These are phyloP conservation scores for Plasmodium coatneyi DNA, from an alignment of 169 alveolate species.

Conservation along the genomic window DNA sequence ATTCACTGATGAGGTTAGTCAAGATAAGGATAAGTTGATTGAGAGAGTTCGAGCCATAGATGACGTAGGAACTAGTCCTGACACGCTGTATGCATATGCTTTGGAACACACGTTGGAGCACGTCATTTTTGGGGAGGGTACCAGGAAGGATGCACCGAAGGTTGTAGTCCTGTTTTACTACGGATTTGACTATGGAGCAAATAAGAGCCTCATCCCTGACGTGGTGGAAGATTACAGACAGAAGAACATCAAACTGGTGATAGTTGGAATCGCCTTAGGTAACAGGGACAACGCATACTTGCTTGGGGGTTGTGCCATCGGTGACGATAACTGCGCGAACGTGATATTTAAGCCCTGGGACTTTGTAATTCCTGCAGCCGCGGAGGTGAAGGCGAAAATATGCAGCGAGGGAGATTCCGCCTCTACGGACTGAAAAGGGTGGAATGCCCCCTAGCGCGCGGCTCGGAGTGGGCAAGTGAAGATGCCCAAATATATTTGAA, in stretches of 20 bases:
- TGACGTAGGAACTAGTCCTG: constrained; percentile 11
- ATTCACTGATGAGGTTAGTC: constrained; percentile 67
- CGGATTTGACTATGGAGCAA: constrained; percentile 71
- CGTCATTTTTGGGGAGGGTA: constrained; percentile 63
- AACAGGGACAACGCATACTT: constrained; percentile 59
- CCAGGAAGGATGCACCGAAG: constrained; percentile 64
- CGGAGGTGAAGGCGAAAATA: constrained; percentile 38
- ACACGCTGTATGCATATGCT: constrained; percentile 49
- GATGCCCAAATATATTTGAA: background rate
- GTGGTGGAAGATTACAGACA: constrained; percentile 50
- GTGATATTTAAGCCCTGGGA: constrained; percentile 63
- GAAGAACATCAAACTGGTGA: constrained; percentile 36
- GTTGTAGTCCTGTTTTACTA: constrained; percentile 64
- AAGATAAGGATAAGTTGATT: constrained; percentile 57
- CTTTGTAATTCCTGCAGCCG: constrained; percentile 70
- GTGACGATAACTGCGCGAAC: constrained; percentile 39
- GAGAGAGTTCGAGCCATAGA: constrained; percentile 36
- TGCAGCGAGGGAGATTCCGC: background rate
- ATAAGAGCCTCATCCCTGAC: constrained; percentile 55
- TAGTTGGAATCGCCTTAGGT: constrained; percentile 53
- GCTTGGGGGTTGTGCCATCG: constrained; percentile 50
- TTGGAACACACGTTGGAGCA: constrained; percentile 52
- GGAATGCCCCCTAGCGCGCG: background rate
- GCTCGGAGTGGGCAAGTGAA: background rate
- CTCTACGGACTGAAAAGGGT: background rate